Evolutionary conservation across 208 protist genomes (phyloP).

Genomic region (Blastocrithidia nonstop): DNA sequence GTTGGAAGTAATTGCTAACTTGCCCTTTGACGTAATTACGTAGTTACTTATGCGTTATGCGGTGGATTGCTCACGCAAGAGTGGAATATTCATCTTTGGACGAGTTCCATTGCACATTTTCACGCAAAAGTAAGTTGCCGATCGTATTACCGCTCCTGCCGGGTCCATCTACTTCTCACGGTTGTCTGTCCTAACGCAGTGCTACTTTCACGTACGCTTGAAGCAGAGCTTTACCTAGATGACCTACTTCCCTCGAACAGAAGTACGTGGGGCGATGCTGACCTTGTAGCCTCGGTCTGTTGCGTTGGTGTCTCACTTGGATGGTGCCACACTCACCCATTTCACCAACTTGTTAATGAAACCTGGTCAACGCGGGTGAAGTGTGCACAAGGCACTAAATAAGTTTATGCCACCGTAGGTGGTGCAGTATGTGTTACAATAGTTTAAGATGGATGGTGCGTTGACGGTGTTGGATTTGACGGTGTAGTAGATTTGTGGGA

Average conservation of each 20-base stretch:
- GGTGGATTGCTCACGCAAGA: slow-evolving; percentile 48
- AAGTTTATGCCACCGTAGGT: slow-evolving; percentile 48
- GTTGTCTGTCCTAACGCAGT: slow-evolving; percentile 67
- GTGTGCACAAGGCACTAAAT: slow-evolving; percentile 52
- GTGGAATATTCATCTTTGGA: slow-evolving; percentile 63
- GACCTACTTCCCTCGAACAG: slow-evolving; percentile 78
- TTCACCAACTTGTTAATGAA: slow-evolving; percentile 70
- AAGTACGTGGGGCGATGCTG: slow-evolving; percentile 62
- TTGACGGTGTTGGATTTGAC: slow-evolving; percentile 62
- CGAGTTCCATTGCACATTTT: slow-evolving; percentile 78
- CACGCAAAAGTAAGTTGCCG: slow-evolving; percentile 74
- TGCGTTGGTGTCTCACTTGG: slow-evolving; percentile 21
- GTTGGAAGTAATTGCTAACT: slow-evolving; percentile 77
- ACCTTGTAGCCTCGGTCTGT: slow-evolving; percentile 56
- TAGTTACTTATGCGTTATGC: slow-evolving; percentile 78
- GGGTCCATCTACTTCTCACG: slow-evolving; percentile 68
- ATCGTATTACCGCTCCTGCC: slow-evolving; percentile 56
- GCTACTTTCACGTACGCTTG: slow-evolving; percentile 60
- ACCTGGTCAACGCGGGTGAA: slow-evolving; percentile 32
- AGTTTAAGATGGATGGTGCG: slow-evolving; percentile 64
- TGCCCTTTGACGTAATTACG: slow-evolving; percentile 68
- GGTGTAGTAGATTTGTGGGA: slow-evolving; percentile 39
- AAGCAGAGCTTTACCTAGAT: slow-evolving; percentile 66
- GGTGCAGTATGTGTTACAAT: slow-evolving; percentile 73
- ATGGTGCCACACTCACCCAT: slow-evolving; percentile 58